A percentile compares a stretch with the other conserved stretches of the same genome.
Conservation (phyloP, 2,329 filamentous ascomycete species). For the Trichophyton rubrum region DNA sequence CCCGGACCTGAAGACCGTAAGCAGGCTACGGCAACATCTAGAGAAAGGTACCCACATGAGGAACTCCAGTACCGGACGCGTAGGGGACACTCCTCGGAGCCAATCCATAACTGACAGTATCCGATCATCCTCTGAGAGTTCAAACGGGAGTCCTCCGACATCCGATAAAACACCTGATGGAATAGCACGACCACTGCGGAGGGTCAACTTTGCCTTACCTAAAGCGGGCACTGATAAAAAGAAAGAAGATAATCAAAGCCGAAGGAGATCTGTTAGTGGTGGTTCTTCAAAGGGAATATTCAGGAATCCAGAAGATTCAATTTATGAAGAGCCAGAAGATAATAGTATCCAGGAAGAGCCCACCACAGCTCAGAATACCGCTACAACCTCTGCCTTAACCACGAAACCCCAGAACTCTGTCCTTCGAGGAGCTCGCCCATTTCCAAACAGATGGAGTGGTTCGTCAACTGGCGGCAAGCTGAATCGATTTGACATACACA, state of each 20-base stretch:
- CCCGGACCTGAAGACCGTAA: conserved; percentile 23
- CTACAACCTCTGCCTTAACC: conserved; percentile 38
- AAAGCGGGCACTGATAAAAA: conserved; percentile 17
- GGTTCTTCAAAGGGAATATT: conserved; percentile 40
- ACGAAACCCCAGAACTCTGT: conserved; percentile 54
- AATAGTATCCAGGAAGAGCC: conserved; percentile 17
- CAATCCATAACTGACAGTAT: not conserved
- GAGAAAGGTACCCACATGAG: conserved; percentile 34
- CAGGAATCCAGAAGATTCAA: conserved; percentile 48
- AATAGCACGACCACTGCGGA: conserved; percentile 24
- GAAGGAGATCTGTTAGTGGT: conserved; percentile 23
- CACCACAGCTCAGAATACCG: conserved; percentile 17
- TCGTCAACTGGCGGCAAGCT: conserved; percentile 36
- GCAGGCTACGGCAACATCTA: conserved; percentile 32
- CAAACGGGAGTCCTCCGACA: conserved; percentile 11
- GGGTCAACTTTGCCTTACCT: conserved; percentile 30
- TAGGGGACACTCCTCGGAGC: conserved; percentile 3
- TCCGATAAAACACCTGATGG: conserved; percentile 10
- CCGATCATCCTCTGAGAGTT: conserved; percentile 13
- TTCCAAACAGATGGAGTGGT: conserved; percentile 34
- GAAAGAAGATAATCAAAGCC: conserved; percentile 13
- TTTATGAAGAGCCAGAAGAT: conserved; percentile 75
- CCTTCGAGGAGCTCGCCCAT: conserved; percentile 30
- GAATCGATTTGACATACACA: conserved; percentile 60
- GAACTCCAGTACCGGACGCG: conserved; percentile 25